Conservation (phyloP, 1,139 yeast genomes). For the Scheffersomyces segobiensis region DNA sequence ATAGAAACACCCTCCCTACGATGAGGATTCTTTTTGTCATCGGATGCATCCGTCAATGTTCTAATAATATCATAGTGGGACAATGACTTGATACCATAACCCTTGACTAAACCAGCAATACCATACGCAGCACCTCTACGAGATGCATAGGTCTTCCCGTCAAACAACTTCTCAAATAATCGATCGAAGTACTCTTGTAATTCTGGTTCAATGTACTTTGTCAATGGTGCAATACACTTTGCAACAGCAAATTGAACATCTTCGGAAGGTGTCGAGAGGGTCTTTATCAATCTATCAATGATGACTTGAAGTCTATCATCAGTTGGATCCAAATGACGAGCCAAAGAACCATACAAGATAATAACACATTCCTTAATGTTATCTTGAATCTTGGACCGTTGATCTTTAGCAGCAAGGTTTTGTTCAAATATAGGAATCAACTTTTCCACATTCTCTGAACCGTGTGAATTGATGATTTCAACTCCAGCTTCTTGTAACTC, state of each 20-base stretch:
- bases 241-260: conserved; percentile 87
- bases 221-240: conserved; percentile 82
- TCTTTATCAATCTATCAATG: conserved; percentile 66
- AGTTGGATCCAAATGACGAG: conserved; percentile 67
- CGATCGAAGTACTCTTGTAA: conserved; percentile 56
- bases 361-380: conserved; percentile 77
- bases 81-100: conserved; percentile 78
- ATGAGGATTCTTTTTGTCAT: conserved; percentile 73
- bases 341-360: conserved; percentile 84
- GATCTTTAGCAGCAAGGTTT: conserved; percentile 48
- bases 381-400: conserved; percentile 53
- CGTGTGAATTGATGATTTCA: conserved; percentile 64
- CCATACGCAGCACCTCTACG: conserved; percentile 97
- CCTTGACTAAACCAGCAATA: conserved; percentile 88
- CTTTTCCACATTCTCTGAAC: conserved; percentile 62
- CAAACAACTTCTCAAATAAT: conserved; percentile 61
- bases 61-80: conserved; percentile 77
- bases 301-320: conserved; percentile 69
- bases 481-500: conserved; percentile 91
- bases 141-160: conserved; percentile 48
- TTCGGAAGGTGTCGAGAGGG: conserved; percentile 86
- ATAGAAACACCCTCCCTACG: conserved; percentile 88
- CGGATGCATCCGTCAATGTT: conserved; percentile 79
- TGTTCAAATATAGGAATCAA: conserved; percentile 78
- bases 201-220: conserved; percentile 51